Base-by-base conservation (phyloP, 495 filamentous ascomycete genomes). In the Penicillium mononematosum region DNA sequence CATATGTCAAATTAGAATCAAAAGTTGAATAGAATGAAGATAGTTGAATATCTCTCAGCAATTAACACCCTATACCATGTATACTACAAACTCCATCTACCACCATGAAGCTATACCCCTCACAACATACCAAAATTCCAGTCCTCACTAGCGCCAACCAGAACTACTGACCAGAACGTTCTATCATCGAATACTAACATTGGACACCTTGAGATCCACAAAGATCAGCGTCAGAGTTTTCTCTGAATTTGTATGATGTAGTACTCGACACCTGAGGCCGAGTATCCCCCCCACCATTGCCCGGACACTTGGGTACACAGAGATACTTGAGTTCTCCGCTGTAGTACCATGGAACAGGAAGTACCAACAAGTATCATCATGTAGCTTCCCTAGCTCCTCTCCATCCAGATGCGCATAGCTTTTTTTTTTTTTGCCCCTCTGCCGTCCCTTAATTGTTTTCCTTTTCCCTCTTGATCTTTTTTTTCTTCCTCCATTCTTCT, bases 241-340 rank as follows among this genome's bases (percentile, higher is more conserved):
- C 43, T 39, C 36, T 38, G 24, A 25, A 25, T 25, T 25, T 25
- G 24, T 14, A 48, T 48, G 31, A 46, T 43, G 22, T 49, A 27
- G 31, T 17, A 49, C 34, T 31, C 20, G 52, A 59, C 46, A 48
- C 59, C 63, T 65, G 36, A 58, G 62, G 62, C 55, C 45, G 50
- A n/a, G 2, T 8, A 38, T 7, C 16, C 34, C 44, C 34, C 44
- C 36, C 54, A 41, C 54, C 50, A 50, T 25, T 19, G 16, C 3
- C 31, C 31, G 52, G 32, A 50, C 50, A 45, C 31, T 12, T 16
- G 43, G 52, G 52, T 55, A 55, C 52, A 38, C 22, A 16, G 32
- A 55, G 14, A 45, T 55, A 55, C 52, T 17, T 55, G 22, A 22
- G 31, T 31, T 9, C 10, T 4, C 29, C 29, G 12, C 52, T n/a